Evolutionary conservation across 805 yeast species (phyloP).

Genomic region (Yamadazyma phyllophila): DNA sequence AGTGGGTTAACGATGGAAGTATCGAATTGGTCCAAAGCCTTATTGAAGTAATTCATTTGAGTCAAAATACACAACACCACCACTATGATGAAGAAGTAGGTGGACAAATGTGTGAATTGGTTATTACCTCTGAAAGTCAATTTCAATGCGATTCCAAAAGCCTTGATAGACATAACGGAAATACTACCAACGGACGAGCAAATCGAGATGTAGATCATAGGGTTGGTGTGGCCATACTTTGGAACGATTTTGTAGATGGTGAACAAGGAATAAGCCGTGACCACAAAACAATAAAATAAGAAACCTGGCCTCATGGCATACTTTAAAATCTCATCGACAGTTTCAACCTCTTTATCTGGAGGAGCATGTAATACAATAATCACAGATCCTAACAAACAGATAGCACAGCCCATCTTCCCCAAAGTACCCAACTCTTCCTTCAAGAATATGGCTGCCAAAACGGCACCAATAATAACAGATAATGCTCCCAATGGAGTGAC

Average conservation of each 20-base stretch:
- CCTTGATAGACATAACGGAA: conserved; percentile 88
- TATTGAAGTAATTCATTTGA: conserved; percentile 92
- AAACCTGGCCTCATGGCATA: conserved; percentile 82
- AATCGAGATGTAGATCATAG: conserved; percentile 85
- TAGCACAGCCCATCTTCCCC: conserved; percentile 92
- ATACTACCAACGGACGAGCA: conserved; percentile 90
- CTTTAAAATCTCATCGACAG: conserved; percentile 81
- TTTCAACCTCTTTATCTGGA: conserved; percentile 83
- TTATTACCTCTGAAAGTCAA: conserved; percentile 81
- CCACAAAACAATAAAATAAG: conserved; percentile 59
- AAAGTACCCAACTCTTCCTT: conserved; percentile 84
- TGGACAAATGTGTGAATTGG: conserved; percentile 81
- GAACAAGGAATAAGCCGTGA: conserved; percentile 64
- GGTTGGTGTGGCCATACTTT: conserved; percentile 71
- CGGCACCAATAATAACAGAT: conserved; percentile 88
- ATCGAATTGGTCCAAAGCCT: conserved; percentile 89
- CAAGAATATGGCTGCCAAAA: conserved; percentile 78
- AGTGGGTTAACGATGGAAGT: conserved; percentile 89
- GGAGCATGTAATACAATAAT: conserved; percentile 91
- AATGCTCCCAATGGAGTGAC: conserved; percentile 92
- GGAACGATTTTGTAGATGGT: conserved; percentile 88
- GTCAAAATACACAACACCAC: conserved; percentile 81
- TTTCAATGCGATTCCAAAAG: conserved; percentile 88
- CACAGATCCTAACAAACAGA: conserved; percentile 82
- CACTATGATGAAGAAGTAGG: conserved; percentile 75